These are phyloP conservation scores for Chenopodium formosanum DNA, from an alignment of 148 eudicot genomes.

Conservation along the genomic window DNA sequence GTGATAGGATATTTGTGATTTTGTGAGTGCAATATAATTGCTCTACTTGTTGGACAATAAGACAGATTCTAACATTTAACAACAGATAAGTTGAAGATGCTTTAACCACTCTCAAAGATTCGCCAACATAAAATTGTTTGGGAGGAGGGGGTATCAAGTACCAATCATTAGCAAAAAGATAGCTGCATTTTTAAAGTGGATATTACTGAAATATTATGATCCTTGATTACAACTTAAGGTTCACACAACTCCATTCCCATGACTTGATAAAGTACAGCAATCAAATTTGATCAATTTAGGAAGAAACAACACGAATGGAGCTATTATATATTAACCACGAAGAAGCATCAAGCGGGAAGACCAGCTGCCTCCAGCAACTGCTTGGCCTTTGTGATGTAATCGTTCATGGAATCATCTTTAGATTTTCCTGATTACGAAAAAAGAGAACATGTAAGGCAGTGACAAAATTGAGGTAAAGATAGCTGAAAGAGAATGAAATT, in stretches of 20 bases:
- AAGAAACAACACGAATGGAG: constrained; percentile 14
- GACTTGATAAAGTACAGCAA: constrained; percentile 13
- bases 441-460: not conserved
- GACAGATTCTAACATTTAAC: not conserved
- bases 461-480: not conserved
- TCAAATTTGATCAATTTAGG: constrained; percentile 3
- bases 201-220: not conserved
- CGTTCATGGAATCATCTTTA: constrained; percentile 69
- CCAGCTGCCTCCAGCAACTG: constrained; percentile 80
- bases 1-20: too few relatives aligned
- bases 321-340: not conserved
- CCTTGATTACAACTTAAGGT: constrained; percentile 4
- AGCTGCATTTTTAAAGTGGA: not conserved
- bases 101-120: not conserved
- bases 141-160: not conserved
- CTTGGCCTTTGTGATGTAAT: constrained; percentile 95
- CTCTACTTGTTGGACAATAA: too few relatives aligned
- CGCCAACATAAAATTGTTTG: not conserved
- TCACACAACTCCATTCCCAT: constrained; percentile 13
- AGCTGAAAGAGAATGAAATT: not conserved
- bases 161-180: not conserved
- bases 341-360: constrained; percentile 37
- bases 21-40: too few relatives aligned
- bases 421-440: constrained; percentile 60
- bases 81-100: not conserved